Percentiles rank a stretch among this genome's conserved stretches.
Evolutionary conservation across 495 filamentous ascomycete species (phyloP).

Genomic region (Penicillium egyptiacum): DNA sequence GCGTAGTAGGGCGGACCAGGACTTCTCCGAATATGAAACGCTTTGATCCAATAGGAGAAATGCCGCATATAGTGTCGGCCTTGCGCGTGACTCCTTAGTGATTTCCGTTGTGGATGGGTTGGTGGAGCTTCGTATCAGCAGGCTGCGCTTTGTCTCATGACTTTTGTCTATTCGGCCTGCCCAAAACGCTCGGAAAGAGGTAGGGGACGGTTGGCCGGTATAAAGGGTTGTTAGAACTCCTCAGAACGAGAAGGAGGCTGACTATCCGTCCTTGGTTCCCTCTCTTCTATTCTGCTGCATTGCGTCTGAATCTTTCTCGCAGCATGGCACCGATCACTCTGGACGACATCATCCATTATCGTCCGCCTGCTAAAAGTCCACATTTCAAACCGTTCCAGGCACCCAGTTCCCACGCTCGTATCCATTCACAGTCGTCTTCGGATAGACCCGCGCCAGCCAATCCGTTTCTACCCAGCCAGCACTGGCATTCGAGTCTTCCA

Average conservation of each 20-base stretch:
- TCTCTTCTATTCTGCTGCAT: constrained; percentile 2
- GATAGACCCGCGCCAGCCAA: not conserved
- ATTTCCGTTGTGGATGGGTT: constrained; percentile 3
- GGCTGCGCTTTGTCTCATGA: constrained; percentile 1
- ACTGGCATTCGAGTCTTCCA: constrained; percentile 1
- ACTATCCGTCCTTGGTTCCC: not conserved
- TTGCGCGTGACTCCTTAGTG: not conserved
- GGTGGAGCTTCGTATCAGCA: not conserved
- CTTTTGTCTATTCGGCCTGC: not conserved
- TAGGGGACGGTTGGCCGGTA: not conserved
- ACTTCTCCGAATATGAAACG: not conserved
- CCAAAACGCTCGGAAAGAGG: not conserved
- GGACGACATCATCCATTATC: constrained; percentile 8
- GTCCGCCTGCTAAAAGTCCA: constrained; percentile 1
- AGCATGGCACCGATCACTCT: constrained; percentile 2
- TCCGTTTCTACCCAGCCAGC: constrained; percentile 1
- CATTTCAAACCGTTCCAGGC: not conserved
- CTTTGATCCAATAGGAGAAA: constrained; percentile 4
- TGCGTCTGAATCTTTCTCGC: not conserved
- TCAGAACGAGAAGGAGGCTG: not conserved
- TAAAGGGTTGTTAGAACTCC: constrained; percentile 1
- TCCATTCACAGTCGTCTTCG: not conserved
- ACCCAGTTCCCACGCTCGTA: not conserved
- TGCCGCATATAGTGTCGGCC: constrained; percentile 1
- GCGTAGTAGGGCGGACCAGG: not conserved